Base-by-base conservation (phyloP, 139 green algal species). In the Tetradesmus lagerheimii region DNA sequence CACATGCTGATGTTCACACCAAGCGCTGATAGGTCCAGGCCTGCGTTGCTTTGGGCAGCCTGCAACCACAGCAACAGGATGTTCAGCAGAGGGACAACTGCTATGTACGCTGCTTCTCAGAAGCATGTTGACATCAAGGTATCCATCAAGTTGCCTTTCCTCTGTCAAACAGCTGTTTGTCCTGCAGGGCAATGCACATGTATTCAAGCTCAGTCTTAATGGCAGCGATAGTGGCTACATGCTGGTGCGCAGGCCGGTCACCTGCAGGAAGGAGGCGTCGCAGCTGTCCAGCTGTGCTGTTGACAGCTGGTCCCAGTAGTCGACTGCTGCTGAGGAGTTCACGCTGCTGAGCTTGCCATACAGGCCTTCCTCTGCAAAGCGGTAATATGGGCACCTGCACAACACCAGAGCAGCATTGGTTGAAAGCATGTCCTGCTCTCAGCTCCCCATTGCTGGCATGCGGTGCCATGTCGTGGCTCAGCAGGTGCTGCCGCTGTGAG, bases 371-470 rank as follows among this genome's bases (percentile, higher is more conserved):
- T 95, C 87, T 23, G 94, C 94, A 50, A 94, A 91, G 5, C 83
- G 75, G 87, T 96, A 96, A 91, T 96, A 96, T 0, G 94, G 94
- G 75, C 94, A 97, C 76, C 95, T 96, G 50, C 6, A 47, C 41
- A 67, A 31, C 12, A 53, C 35, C 0, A 50, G 6, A 78, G 82
- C 50, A 77, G 18, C 82, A 86, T 20, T 41, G 29, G 5, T 50
- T 12, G 11, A 41, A 37, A 66, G 20, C 9, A 39, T 64, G 11
- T 66, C 4, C n/a, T 43, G 80, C 29, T 38, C 23, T 43, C 9
- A 39, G 23, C 27, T 74, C 9, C 31, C 34, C 47, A 16, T 3
- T 31, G 75, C 75, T 41, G 18, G 76, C 39, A 84, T 27, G 34
- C 74, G n/a, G 74, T 41, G 4, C 27, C 8, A 23, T 4, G 38